These are phyloP conservation scores for Hydnum rufescens DNA, from an alignment of 768 basidiomycete genomes.

Conservation along the genomic window DNA sequence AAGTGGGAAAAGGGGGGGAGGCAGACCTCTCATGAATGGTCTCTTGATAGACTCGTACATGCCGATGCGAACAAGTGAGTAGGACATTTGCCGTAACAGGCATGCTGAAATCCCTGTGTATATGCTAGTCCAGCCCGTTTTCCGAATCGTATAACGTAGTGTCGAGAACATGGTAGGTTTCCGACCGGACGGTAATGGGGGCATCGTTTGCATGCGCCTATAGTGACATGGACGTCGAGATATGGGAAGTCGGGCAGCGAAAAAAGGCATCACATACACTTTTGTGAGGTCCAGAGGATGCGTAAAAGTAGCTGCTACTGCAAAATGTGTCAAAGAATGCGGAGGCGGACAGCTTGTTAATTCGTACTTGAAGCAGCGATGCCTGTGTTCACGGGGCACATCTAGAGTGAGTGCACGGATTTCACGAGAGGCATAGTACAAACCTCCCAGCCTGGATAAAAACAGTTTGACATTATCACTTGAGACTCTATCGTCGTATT, in stretches of 20 bases:
- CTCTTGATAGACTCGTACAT: conserved; percentile 9
- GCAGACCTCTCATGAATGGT: conserved; percentile 8
- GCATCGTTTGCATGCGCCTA: conserved; percentile 11
- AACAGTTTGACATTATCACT: background rate
- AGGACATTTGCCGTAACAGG: conserved; percentile 9
- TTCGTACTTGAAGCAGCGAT: conserved; percentile 10
- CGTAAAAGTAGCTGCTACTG: conserved; percentile 9
- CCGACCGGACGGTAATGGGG: conserved; percentile 4
- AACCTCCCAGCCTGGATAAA: conserved; percentile 4
- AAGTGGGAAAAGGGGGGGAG: background rate
- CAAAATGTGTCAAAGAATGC: background rate
- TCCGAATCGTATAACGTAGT: conserved; percentile 3
- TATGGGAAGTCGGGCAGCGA: background rate
- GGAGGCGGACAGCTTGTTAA: background rate
- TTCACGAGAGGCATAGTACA: background rate
- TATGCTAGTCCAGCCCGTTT: conserved; percentile 2
- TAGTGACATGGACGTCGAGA: background rate
- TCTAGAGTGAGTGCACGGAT: background rate
- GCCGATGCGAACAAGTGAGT: conserved; percentile 11
- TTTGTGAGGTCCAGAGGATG: conserved; percentile 11
- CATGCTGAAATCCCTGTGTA: conserved; percentile 9
- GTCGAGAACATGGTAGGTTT: conserved; percentile 7
- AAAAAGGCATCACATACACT: conserved; percentile 5
- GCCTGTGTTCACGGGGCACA: conserved; percentile 2
- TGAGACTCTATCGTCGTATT: background rate